Conservation (phyloP, 768 basidiomycete species). For the Pleurotus sapidus region DNA sequence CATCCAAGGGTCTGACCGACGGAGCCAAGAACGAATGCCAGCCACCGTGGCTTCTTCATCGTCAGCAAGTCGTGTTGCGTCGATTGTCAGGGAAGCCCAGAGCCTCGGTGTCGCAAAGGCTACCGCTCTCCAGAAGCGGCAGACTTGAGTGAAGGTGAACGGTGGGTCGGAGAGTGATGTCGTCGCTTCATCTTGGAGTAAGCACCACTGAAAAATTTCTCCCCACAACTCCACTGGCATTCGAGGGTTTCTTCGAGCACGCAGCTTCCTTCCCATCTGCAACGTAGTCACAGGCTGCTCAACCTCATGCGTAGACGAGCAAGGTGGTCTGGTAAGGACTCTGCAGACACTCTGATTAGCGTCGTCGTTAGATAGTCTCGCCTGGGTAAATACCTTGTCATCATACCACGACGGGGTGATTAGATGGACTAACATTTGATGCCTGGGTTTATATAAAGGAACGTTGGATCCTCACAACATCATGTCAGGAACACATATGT, state of each 20-base stretch:
- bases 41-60: not conserved
- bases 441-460: too few species aligned
- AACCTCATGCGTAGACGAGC: not conserved
- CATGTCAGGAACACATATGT: too few species aligned
- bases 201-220: not conserved
- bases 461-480: too few species aligned
- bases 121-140: not conserved
- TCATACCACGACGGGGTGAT: too few species aligned
- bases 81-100: not conserved
- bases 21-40: not conserved
- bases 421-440: too few species aligned
- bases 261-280: not conserved
- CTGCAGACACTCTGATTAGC: too few species aligned
- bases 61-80: not conserved
- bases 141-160: not conserved
- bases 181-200: not conserved
- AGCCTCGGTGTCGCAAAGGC: not conserved
- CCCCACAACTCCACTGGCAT: slow-evolving; percentile 5
- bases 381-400: too few species aligned
- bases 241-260: not conserved
- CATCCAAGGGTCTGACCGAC: not conserved
- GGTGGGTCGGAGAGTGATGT: not conserved
- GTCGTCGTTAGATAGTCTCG: too few species aligned
- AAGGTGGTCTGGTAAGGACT: too few species aligned
- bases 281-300: not conserved